phyloP scores from a whole-genome alignment of 495 filamentous ascomycete species.

The Neurospora sp. region DNA sequence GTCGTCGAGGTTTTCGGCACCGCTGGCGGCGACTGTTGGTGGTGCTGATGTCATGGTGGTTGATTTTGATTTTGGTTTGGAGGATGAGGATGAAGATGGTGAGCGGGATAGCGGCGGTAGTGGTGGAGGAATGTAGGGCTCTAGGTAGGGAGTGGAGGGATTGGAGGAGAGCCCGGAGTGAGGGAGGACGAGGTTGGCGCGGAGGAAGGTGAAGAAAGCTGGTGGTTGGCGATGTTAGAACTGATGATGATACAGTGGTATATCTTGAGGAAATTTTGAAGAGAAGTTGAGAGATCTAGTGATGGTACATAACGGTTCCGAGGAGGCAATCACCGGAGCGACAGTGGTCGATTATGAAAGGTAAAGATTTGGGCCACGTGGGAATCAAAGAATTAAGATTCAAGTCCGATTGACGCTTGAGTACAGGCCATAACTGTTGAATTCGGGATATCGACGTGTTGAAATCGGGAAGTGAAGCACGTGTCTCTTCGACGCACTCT shows the following conservation, averaged over 20 bases:
- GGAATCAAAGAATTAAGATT: neutral
- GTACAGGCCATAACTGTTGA: conserved; percentile 1
- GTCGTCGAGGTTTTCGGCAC: conserved; percentile 17
- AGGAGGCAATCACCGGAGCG: neutral
- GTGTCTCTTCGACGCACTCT: neutral
- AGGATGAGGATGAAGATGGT: neutral
- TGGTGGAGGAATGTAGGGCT: conserved; percentile 18
- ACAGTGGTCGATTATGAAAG: neutral
- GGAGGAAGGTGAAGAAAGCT: conserved; percentile 49
- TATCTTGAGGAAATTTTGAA: neutral
- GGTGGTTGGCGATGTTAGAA: conserved; percentile 7
- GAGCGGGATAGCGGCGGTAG: neutral
- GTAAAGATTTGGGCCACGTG: neutral
- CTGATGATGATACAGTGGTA: neutral
- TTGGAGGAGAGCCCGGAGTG: conserved; percentile 31
- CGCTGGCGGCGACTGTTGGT: conserved; percentile 7
- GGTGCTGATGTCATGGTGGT: neutral
- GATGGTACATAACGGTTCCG: neutral
- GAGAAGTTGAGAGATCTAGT: neutral
- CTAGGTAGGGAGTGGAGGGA: conserved; percentile 30
- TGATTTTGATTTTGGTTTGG: neutral
- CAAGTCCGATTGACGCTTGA: neutral
- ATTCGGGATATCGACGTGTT: neutral
- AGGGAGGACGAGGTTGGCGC: conserved; percentile 44
- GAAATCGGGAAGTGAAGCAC: neutral